These are phyloP conservation scores for Cupressus sempervirens DNA, from an alignment of 75 land plant genomes.

Conservation along the genomic window DNA sequence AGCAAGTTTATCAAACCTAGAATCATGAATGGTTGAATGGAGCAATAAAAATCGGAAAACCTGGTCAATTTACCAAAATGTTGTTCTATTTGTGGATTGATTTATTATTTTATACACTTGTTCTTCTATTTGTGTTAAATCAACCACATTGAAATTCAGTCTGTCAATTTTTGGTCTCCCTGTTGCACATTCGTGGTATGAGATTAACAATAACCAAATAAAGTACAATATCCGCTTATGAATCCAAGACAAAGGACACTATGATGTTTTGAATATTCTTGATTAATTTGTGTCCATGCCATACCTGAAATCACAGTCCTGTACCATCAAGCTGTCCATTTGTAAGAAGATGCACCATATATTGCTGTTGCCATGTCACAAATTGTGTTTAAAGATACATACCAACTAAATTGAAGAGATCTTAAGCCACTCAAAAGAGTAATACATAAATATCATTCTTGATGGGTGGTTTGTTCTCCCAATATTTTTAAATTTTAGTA, in stretches of 20 bases:
- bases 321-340: slow-evolving; percentile 8
- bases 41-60: neutral
- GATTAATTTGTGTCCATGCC: neutral
- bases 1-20: no score
- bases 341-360: slow-evolving; percentile 6
- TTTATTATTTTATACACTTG: no score
- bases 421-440: neutral
- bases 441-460: neutral
- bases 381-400: neutral
- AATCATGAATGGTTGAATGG: no score
- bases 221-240: neutral
- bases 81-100: no score
- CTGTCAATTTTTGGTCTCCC: neutral
- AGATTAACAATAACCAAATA: neutral
- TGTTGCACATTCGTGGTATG: neutral
- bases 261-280: neutral
- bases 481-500: no score
- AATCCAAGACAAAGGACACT: neutral
- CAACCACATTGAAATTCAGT: neutral
- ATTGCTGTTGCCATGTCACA: neutral
- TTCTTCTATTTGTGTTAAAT: neutral
- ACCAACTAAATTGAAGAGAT: neutral
- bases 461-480: no score
- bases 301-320: neutral
- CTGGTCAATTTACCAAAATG: neutral